These are phyloP conservation scores for Trichoderma sp. DNA, from an alignment of 2,329 filamentous ascomycete species.

Conservation along the genomic window DNA sequence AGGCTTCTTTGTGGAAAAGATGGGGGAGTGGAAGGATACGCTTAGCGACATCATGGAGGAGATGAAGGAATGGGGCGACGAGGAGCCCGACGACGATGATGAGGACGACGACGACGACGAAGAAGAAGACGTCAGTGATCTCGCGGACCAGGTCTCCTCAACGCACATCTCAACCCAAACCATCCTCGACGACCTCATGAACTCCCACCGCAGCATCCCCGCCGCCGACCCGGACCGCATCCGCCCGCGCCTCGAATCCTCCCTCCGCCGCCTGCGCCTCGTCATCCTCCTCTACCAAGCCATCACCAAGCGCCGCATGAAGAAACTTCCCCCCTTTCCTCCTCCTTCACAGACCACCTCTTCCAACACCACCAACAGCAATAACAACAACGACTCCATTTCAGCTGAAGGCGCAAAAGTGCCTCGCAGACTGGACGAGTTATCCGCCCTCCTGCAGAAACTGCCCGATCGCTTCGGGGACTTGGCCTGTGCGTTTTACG, in stretches of 20 bases:
- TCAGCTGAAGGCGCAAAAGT: conserved; percentile 33
- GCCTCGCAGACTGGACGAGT: conserved; percentile 55
- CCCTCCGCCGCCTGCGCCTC: conserved; percentile 67
- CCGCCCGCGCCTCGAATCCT: conserved; percentile 64
- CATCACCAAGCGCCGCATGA: conserved; percentile 68
- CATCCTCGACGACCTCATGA: conserved; percentile 70
- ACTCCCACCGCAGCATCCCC: conserved; percentile 62
- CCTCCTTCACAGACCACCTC: conserved; percentile 40
- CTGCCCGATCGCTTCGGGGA: conserved; percentile 72
- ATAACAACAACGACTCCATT: too few species aligned
- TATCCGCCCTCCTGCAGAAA: conserved; percentile 57
- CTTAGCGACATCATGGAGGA: conserved; percentile 83
- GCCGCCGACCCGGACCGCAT: conserved; percentile 65
- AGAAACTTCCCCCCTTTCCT: conserved; percentile 55
- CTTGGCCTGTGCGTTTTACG: conserved; percentile 72
- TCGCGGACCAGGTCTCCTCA: conserved; percentile 38
- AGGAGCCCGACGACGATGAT: conserved; percentile 64
- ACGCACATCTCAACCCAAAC: conserved; percentile 51
- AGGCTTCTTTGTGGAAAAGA: conserved; percentile 70
- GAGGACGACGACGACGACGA: conserved; percentile 47
- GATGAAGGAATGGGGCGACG: conserved; percentile 83
- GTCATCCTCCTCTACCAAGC: conserved; percentile 70
- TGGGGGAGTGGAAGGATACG: conserved; percentile 72
- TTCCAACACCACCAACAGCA: too few species aligned
- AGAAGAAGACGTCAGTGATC: conserved; percentile 37